Evolutionary conservation across 164 flowering plant genomes (phyloP).

Genomic region (Stephania cephalantha): DNA sequence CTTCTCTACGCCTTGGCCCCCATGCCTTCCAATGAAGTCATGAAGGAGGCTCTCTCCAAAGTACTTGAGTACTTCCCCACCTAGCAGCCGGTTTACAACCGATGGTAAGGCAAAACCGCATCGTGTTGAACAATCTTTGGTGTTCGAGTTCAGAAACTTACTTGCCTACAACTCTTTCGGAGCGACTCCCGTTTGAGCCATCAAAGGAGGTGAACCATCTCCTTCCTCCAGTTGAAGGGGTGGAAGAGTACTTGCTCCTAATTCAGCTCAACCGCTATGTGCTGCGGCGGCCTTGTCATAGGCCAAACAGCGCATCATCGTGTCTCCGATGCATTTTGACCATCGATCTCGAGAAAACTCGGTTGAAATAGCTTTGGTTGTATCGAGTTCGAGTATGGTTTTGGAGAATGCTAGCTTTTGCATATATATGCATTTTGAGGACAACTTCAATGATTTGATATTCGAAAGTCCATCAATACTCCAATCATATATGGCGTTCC

Average conservation of each 20-base stretch:
- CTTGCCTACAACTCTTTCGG: slow-evolving; percentile 8
- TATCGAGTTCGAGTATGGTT: no score
- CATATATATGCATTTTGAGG: no score
- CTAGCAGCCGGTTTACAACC: slow-evolving; percentile 13
- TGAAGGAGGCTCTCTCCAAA: slow-evolving; percentile 18
- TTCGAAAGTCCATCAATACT: no score
- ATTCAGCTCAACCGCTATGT: slow-evolving; percentile 19
- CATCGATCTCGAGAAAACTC: no score
- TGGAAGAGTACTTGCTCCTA: slow-evolving; percentile 12
- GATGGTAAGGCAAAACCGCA: slow-evolving; percentile 4
- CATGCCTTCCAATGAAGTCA: slow-evolving; percentile 17
- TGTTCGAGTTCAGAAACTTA: slow-evolving; percentile 11
- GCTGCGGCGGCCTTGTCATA: slow-evolving; percentile 16
- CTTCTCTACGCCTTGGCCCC: slow-evolving; percentile 17
- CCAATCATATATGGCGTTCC: no score
- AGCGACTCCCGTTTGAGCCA: slow-evolving; percentile 18
- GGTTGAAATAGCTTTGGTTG: no score
- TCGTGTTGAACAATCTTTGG: slow-evolving; percentile 14
- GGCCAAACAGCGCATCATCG: slow-evolving; percentile 17
- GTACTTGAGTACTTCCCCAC: slow-evolving; percentile 15
- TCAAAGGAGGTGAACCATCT: slow-evolving; percentile 11
- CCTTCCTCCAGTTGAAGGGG: slow-evolving; percentile 12
- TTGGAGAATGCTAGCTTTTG: no score
- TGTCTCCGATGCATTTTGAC: slow-evolving; percentile 21
- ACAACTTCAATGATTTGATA: no score